These are phyloP conservation scores for Yamadazyma nakazawae DNA, from an alignment of 805 yeast species.

Conservation along the genomic window DNA sequence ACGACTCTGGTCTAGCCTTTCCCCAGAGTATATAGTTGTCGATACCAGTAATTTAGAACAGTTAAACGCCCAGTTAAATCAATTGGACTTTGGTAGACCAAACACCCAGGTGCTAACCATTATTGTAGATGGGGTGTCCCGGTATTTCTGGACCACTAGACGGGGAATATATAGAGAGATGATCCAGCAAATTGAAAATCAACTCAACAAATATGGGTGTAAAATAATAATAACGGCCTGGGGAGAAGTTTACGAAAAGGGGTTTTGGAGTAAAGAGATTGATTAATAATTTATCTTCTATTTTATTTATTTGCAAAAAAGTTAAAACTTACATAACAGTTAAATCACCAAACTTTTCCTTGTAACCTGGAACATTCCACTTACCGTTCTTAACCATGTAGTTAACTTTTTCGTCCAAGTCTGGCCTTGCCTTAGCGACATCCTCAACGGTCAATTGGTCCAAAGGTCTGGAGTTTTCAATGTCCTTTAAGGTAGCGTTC, in stretches of 20 bases:
- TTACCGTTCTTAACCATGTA: conserved; percentile 95
- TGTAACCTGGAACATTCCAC: conserved; percentile 98
- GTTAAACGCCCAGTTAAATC: neutral
- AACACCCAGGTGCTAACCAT: neutral
- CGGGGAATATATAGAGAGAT: conserved; percentile 5
- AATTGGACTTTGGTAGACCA: neutral
- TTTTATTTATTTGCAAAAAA: neutral
- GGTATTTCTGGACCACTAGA: conserved; percentile 10
- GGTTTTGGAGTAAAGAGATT: conserved; percentile 11
- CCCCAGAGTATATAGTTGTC: neutral
- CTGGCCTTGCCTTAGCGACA: conserved; percentile 93
- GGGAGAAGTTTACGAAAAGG: conserved; percentile 29
- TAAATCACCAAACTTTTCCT: conserved; percentile 96
- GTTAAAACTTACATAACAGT: conserved; percentile 69
- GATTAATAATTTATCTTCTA: neutral
- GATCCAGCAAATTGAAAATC: neutral
- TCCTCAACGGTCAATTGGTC: conserved; percentile 96
- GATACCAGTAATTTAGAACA: neutral
- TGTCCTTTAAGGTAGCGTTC: conserved; percentile 85
- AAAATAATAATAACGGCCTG: conserved; percentile 25
- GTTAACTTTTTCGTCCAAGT: conserved; percentile 90
- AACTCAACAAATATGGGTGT: conserved; percentile 19
- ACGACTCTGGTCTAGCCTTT: neutral
- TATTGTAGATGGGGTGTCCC: conserved; percentile 4
- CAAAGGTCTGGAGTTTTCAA: conserved; percentile 95